Evolutionary conservation across 495 filamentous ascomycete species (phyloP), one percentile per base, ranked within the genome.

Genomic region (Talaromyces proteolyticus): DNA sequence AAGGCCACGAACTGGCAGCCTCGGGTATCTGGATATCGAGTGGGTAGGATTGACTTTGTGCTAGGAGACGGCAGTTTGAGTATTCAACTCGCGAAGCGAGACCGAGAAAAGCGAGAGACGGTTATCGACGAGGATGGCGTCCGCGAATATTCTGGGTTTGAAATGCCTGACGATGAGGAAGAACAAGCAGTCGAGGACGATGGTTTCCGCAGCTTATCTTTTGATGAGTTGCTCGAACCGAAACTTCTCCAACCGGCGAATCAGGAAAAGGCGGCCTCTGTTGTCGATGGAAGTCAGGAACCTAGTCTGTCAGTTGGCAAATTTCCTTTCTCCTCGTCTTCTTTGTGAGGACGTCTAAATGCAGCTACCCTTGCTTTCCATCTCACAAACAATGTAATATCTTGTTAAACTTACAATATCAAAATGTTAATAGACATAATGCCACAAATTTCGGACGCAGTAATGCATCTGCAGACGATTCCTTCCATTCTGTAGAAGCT

Each of bases 1-100:
- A 82, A 80, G 49, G 80, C 73, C 11, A 89, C 85, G 7, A 85
- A 80, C 21, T 95, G 89, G 86, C 77, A 88, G 48, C 92, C 92
- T 0, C 76, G 74, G 48, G 69, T 94, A 37, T 81, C 80, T 2
- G 76, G 74, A 2, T 84, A 82, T 56, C 72, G 81, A 12, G 86
- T 87, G 0, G 89, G 86, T 3, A 66, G 82, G 21, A 69, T 95
- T 14, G 62, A 77, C 14, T 78, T 78, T 3, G 67, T 73, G 11
- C 52, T 62, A 25, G 73, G 71, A 17, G 62, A 74, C 18, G 69
- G 70, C 3, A 58, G 59, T 4, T 51, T 92, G 12, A 70, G 76
- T 12, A 64, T 95, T 11, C 77, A 69, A 24, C 76, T 93, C 4
- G 89, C 89, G 4, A 77, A 77, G 44, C 79, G 88, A 11, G 88